These are phyloP conservation scores for Phoma herbarum DNA, from an alignment of 2,329 filamentous ascomycete genomes.

Conservation along the genomic window DNA sequence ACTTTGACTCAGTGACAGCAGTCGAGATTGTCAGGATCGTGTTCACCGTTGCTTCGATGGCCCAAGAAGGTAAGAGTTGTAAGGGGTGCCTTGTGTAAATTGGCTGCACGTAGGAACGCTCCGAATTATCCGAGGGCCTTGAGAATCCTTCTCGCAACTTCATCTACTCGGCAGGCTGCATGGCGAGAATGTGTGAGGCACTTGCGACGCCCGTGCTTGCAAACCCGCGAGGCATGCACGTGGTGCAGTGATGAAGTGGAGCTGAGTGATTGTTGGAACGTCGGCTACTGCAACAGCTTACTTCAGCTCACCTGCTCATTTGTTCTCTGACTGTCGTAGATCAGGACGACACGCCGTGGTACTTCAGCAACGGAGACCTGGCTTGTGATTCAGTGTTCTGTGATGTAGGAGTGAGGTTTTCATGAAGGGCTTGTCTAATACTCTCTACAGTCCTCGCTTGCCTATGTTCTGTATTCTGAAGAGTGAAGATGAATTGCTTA, in stretches of 20 bases:
- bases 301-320: not conserved
- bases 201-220: not conserved
- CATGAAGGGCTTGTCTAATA: not conserved
- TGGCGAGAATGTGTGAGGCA: not conserved
- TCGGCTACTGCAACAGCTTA: too few relatives aligned
- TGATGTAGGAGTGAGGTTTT: not conserved
- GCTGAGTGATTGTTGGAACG: not conserved
- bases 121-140: not conserved
- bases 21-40: not conserved
- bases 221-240: not conserved
- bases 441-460: not conserved
- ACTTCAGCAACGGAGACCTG: too few relatives aligned
- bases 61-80: not conserved
- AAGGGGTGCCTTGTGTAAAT: conserved; percentile 3
- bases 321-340: not conserved
- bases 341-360: too few relatives aligned
- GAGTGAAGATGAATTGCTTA: not conserved
- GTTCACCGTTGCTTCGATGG: not conserved
- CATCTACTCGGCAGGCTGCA: not conserved
- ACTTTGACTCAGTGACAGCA: not conserved
- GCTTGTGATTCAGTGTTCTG: too few relatives aligned
- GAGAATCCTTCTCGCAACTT: not conserved
- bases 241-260: not conserved
- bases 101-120: not conserved
- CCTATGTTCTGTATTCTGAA: not conserved